These are phyloP conservation scores for Claviceps arundinis DNA, from an alignment of 2,329 filamentous ascomycete species.

Conservation along the genomic window DNA sequence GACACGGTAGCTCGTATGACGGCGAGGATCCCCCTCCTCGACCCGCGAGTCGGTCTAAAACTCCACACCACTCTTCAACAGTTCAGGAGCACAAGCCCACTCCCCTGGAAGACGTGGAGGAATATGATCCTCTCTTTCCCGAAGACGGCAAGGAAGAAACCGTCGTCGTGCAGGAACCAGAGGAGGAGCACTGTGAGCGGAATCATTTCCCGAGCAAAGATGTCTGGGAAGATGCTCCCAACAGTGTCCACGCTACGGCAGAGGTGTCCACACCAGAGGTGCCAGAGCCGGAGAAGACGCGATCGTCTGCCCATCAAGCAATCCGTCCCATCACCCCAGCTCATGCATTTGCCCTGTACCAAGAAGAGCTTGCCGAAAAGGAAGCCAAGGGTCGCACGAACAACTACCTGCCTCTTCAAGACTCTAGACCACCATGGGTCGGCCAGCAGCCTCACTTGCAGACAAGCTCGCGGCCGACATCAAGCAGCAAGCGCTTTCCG, in stretches of 20 bases:
- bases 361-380: slow-evolving; percentile 51
- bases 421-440: slow-evolving; percentile 30
- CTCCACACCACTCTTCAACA: slow-evolving; percentile 42
- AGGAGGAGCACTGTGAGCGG: slow-evolving; percentile 38
- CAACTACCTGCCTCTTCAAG: slow-evolving; percentile 15
- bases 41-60: slow-evolving; percentile 44
- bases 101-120: slow-evolving; percentile 74
- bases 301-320: slow-evolving; percentile 15
- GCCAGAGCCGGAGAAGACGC: slow-evolving; percentile 25
- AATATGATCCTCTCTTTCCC: slow-evolving; percentile 90
- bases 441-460: slow-evolving; percentile 35
- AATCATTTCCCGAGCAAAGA: slow-evolving; percentile 85
- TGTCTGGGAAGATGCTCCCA: slow-evolving; percentile 92
- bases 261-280: slow-evolving; percentile 68
- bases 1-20: slow-evolving; percentile 45
- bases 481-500: slow-evolving; percentile 62
- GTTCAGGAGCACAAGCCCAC: slow-evolving; percentile 45
- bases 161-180: slow-evolving; percentile 12
- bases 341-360: slow-evolving; percentile 51
- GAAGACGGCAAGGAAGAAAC: slow-evolving; percentile 50
- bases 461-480: slow-evolving; percentile 30
- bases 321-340: slow-evolving; percentile 40
- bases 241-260: slow-evolving; percentile 64
- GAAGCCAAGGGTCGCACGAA: slow-evolving; percentile 25
- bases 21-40: slow-evolving; percentile 46